These are phyloP conservation scores for Gryganskiella cystojenkinii DNA, from an alignment of 192 early-diverging fungal genomes.

Conservation along the genomic window DNA sequence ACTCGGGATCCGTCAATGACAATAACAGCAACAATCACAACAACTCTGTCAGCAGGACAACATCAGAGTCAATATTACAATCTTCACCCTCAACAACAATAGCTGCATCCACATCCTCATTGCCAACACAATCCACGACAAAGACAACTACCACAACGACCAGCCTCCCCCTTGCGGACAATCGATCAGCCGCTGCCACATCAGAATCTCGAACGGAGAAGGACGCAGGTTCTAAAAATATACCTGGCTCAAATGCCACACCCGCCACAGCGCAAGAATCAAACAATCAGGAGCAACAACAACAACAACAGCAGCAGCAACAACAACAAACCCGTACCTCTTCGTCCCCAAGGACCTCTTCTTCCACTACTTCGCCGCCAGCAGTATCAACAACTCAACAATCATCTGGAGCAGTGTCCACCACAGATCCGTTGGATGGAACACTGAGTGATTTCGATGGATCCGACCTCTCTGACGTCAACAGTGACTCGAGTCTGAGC, in stretches of 20 bases:
- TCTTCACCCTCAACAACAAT: background rate
- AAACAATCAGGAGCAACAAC: no score
- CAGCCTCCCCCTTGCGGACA: no score
- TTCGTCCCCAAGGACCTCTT: background rate
- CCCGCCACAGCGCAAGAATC: no score
- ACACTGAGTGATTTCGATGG: conserved; percentile 44
- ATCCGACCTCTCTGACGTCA: conserved; percentile 45
- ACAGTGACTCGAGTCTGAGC: conserved; percentile 35
- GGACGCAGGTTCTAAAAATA: no score
- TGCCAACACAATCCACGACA: background rate
- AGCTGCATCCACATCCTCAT: background rate
- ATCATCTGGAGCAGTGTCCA: background rate
- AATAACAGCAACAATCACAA: background rate
- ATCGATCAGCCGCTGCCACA: background rate
- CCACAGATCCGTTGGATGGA: conserved; percentile 24
- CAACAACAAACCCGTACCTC: no score
- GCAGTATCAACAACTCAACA: background rate
- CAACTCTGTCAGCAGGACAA: no score
- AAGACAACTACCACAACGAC: background rate
- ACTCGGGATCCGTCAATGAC: background rate
- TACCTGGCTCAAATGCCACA: no score
- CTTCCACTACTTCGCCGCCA: no score
- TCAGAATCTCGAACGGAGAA: background rate
- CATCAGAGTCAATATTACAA: no score
- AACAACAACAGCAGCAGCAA: background rate